Base-by-base conservation (phyloP, 2,329 filamentous ascomycete genomes). In the Pseudonectria foliicola region DNA sequence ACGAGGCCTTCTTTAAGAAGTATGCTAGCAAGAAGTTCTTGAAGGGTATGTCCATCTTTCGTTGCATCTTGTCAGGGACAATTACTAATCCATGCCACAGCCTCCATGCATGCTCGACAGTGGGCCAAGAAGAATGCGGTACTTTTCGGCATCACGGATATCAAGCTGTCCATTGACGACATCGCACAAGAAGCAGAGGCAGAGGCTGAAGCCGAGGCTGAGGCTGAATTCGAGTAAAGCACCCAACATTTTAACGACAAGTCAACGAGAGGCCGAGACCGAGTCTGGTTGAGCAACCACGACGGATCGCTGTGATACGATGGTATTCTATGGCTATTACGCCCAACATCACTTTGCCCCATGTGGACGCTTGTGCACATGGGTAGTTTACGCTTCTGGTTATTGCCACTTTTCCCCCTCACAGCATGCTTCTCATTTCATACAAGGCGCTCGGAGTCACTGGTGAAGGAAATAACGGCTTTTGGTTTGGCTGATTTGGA, bases 1-100 rank as follows among this genome's bases (percentile, higher is more conserved):
- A 98, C 56, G 90, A 96, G 60, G 93, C 92, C 25, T 95, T 98
- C 73, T 96, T 95, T 75, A 95, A 94, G 77, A 98, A 98, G 66
- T 98, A 98, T 61, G 92, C 92, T 37, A 94, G 87, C 77, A 98
- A 96, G 73, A 95, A 95, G 67, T 98, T 96, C 67, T 69, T 96
- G 53, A 98, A 98, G 71, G 89, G 90, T 95, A 79, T 66, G 74
- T 52, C n/a, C 38, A 14, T 18, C 21, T 12, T 24, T 13, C 4
- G 4, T 10, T 10, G 15, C 10, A 7, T 24, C 15, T 13, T 5
- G 21, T 12, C 3, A 13, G 24, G 7, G 29, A 37, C 15, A 29
- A 33, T 13, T 16, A 23, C 48, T 57, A 25, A 55, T 45, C 27
- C 2, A 5, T 2, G 3, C 25, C 14, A 4, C 28, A 95, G 89